Conservation (phyloP, 1,284 basidiomycete genomes). For the Ceratobasidium sp. region DNA sequence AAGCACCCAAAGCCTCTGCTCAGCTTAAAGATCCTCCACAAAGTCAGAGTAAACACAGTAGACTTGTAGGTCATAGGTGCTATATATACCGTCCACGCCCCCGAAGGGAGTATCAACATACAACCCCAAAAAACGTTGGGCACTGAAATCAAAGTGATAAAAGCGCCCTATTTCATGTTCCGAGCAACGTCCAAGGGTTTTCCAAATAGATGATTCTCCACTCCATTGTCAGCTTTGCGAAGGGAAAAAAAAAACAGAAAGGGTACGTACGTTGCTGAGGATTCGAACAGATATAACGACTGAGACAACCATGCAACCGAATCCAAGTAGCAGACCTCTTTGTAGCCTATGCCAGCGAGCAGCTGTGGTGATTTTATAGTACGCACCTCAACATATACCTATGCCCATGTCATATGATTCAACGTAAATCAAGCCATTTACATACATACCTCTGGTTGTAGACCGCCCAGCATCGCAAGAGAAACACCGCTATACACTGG, state of each 20-base stretch:
- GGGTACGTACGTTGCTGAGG: neutral
- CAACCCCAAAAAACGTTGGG: constrained; percentile 14
- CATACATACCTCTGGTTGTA: neutral
- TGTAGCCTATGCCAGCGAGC: neutral
- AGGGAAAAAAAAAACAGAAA: too few species aligned
- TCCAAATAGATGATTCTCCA: constrained; percentile 2
- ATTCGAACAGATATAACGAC: neutral
- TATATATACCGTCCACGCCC: constrained; percentile 17
- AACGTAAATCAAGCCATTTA: too few species aligned
- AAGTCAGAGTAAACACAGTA: too few species aligned
- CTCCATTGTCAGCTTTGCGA: neutral
- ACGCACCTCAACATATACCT: too few species aligned
- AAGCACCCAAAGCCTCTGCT: constrained; percentile 12
- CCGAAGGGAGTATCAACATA: neutral
- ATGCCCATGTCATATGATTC: too few species aligned
- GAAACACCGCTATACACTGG: neutral
- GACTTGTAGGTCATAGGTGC: too few species aligned
- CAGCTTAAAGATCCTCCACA: constrained; percentile 10
- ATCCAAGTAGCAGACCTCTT: neutral
- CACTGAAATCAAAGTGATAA: neutral
- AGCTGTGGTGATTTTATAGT: too few species aligned
- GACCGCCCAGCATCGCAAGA: too few species aligned
- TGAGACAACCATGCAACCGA: neutral
- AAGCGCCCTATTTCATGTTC: too few species aligned
- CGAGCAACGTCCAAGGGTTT: neutral